phyloP scores from a whole-genome alignment of 805 yeast species.

The Zygotorulaspora chibaensis region DNA sequence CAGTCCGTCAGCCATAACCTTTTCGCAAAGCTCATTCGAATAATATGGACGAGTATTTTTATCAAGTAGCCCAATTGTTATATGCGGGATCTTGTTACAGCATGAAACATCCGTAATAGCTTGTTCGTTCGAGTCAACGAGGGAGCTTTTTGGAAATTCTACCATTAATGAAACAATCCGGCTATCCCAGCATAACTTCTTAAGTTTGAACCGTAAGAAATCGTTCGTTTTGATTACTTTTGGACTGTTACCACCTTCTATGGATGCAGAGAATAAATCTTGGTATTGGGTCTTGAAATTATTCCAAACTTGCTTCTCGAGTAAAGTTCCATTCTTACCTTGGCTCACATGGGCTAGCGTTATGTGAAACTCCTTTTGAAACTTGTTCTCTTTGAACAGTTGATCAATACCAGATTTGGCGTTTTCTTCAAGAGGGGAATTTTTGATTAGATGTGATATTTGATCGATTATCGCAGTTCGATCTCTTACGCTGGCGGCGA shows the following conservation, averaged over 20 bases:
- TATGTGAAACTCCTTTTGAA: slow-evolving; percentile 59
- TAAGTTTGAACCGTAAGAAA: slow-evolving; percentile 40
- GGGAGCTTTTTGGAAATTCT: slow-evolving; percentile 19
- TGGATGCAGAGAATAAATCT: slow-evolving; percentile 7
- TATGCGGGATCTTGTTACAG: slow-evolving; percentile 53
- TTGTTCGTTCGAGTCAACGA: slow-evolving; percentile 13
- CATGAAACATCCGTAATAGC: slow-evolving; percentile 24
- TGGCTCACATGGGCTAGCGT: slow-evolving; percentile 53
- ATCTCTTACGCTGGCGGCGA: slow-evolving; percentile 38
- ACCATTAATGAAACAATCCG: slow-evolving; percentile 54
- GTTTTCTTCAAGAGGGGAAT: slow-evolving; percentile 1
- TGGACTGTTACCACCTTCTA: slow-evolving; percentile 11
- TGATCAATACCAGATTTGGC: slow-evolving; percentile 20
- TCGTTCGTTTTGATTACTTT: slow-evolving; percentile 20
- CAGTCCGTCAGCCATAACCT: slow-evolving; percentile 7
- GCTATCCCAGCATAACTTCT: slow-evolving; percentile 46
- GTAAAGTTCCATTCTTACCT: slow-evolving; percentile 29
- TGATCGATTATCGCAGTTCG: slow-evolving; percentile 13
- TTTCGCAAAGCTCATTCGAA: slow-evolving; percentile 43
- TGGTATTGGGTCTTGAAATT: slow-evolving; percentile 24
- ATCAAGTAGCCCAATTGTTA: slow-evolving; percentile 63
- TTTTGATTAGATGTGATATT: slow-evolving; percentile 5
- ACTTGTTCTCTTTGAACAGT: slow-evolving; percentile 34
- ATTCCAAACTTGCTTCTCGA: slow-evolving; percentile 29
- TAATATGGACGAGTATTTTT: slow-evolving; percentile 46